Percentiles rank a stretch among this genome's conserved stretches.
Conservation (phyloP, 176 grass and related monocot species). For the sorghum (Sorghum bicolor) region DNA sequence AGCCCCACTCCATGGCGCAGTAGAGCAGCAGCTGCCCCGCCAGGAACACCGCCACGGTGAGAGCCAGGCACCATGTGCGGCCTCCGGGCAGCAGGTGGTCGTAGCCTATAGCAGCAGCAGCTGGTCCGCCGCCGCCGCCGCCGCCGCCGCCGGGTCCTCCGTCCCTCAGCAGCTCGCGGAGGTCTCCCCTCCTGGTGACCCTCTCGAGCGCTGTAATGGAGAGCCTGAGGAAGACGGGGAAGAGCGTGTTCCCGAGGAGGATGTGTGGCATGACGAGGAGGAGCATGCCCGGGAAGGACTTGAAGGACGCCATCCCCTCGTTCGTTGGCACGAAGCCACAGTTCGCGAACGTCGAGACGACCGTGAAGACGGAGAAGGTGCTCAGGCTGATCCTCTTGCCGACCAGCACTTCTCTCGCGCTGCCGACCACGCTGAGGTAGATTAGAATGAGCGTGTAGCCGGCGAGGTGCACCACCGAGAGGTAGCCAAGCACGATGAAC, state of each 20-base stretch:
- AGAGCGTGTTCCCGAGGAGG: constrained; percentile 75
- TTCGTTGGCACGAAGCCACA: constrained; percentile 73
- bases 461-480: constrained; percentile 34
- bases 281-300: constrained; percentile 53
- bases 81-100: constrained; percentile 49
- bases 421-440: constrained; percentile 41
- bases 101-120: constrained; percentile 9
- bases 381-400: constrained; percentile 44
- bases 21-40: constrained; percentile 48
- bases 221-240: constrained; percentile 48
- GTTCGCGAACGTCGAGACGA: constrained; percentile 70
- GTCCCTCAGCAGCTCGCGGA: constrained; percentile 21
- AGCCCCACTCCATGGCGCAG: constrained; percentile 69
- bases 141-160: background rate
- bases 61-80: constrained; percentile 25
- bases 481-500: constrained; percentile 50
- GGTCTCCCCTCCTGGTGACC: constrained; percentile 35
- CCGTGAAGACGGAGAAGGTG: constrained; percentile 68
- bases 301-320: constrained; percentile 74
- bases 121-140: background rate
- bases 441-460: constrained; percentile 45
- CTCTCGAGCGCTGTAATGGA: constrained; percentile 30
- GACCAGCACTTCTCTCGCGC: constrained; percentile 34
- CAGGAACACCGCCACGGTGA: constrained; percentile 41
- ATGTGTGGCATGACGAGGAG: constrained; percentile 49